phyloP scores from a whole-genome alignment of 169 alveolate genomes.

The Perkinsus chesapeaki region DNA sequence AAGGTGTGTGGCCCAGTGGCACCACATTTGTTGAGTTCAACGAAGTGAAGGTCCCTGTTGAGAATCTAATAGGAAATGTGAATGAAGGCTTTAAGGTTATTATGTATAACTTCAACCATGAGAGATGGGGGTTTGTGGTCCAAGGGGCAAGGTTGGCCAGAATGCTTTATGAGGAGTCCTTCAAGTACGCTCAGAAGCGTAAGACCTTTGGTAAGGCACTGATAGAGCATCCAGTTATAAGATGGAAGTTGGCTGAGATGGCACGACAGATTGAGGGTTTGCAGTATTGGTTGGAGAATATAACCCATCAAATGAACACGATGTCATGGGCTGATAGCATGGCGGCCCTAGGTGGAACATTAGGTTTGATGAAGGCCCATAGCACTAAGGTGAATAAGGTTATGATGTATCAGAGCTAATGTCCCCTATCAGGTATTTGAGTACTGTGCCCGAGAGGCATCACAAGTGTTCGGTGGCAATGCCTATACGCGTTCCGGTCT shows the following conservation, averaged over 20 bases:
- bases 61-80: conserved; percentile 11
- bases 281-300: not conserved
- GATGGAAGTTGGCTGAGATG: conserved; percentile 17
- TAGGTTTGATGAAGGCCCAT: conserved; percentile 19
- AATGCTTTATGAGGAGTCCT: conserved; percentile 14
- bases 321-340: not conserved
- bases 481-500: conserved; percentile 26
- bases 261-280: conserved; percentile 9
- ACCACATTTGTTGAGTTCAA: conserved; percentile 19
- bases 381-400: conserved; percentile 7
- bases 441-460: conserved; percentile 31
- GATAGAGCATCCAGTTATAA: conserved; percentile 25
- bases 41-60: conserved; percentile 22
- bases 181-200: conserved; percentile 17
- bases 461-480: conserved; percentile 31
- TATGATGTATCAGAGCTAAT: conserved; percentile 11
- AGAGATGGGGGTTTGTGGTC: conserved; percentile 18
- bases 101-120: conserved; percentile 32
- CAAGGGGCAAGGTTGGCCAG: not conserved
- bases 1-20: conserved; percentile 22
- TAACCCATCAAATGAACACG: conserved; percentile 20
- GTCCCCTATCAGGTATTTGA: conserved; percentile 15
- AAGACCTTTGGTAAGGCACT: conserved; percentile 22
- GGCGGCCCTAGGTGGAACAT: conserved; percentile 13
- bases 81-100: conserved; percentile 22